These are phyloP conservation scores for Axilococcus clingmanii DNA, from an alignment of 139 green algal species.

Conservation along the genomic window DNA sequence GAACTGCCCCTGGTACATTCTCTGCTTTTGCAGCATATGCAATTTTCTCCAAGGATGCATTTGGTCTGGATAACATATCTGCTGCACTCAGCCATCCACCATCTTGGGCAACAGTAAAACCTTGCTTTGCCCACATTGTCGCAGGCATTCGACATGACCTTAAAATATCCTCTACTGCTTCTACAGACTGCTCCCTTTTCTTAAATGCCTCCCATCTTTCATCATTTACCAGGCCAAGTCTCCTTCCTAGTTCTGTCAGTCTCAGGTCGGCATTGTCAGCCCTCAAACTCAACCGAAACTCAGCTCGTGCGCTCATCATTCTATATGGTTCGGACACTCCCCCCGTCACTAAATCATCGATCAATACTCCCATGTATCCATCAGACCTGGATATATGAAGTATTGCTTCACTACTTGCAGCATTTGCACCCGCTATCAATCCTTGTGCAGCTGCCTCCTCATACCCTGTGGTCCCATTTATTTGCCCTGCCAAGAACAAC, in stretches of 20 bases:
- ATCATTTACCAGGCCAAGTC: constrained; percentile 27
- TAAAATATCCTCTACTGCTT: constrained; percentile 7
- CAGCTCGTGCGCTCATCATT: constrained; percentile 43
- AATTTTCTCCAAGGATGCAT: constrained; percentile 11
- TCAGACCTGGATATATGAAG: constrained; percentile 31
- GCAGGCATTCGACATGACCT: constrained; percentile 10
- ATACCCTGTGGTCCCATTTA: constrained; percentile 56
- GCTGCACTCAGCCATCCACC: constrained; percentile 18
- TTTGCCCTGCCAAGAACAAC: constrained; percentile 52
- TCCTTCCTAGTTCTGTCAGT: constrained; percentile 25
- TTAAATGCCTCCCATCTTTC: not conserved
- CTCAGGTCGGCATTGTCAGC: constrained; percentile 48
- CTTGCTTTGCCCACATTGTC: constrained; percentile 16
- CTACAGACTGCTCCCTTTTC: not conserved
- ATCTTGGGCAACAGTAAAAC: constrained; percentile 20
- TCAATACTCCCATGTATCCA: constrained; percentile 40
- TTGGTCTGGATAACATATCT: constrained; percentile 21
- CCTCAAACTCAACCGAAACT: constrained; percentile 42
- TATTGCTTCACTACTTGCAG: constrained; percentile 15
- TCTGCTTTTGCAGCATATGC: constrained; percentile 3
- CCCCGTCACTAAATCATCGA: constrained; percentile 38
- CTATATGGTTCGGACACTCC: constrained; percentile 46
- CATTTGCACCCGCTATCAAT: constrained; percentile 46
- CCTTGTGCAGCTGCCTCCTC: constrained; percentile 54
- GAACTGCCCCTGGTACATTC: not conserved